Evolutionary conservation across 176 grass and related monocot species (phyloP), one percentile per base, ranked within the genome.

Genomic region (Avena atlantica): DNA sequence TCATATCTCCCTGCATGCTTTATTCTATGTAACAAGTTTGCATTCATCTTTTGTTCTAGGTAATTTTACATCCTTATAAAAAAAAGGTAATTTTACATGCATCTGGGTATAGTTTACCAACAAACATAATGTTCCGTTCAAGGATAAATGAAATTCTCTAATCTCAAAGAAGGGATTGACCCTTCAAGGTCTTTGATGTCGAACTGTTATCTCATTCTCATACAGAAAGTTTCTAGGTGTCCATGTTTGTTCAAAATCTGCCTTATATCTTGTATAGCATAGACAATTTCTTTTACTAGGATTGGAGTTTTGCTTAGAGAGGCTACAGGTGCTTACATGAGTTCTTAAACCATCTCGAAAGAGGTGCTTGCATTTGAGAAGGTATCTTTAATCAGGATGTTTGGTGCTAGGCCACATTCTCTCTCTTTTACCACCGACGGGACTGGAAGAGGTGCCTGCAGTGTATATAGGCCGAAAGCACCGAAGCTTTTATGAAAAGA

Each of bases 51-150:
- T 74, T 50, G 50, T 51, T 2, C 19, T 51, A 34, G 31, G 31
- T 34, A 34, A 34, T 34, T 34, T 34, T 34, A 34, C 31, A 34
- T 34, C 31, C 31, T 34, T 34, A 34, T 34, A 3, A 34, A 34
- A 34, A 34, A 34, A 34, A 25, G 45, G 21, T 45, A 74, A 51
- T 49, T 25, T 51, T 76, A 23, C 49, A 55, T 55, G 25, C 49
- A 53, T 55, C 13, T 76, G 74, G 74, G 74, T 76, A 52, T 55
- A 76, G 74, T 16, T 55, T 55, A 14, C 24, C 3, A 19, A 17
- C 49, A 55, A 55, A 17, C 14, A 68, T 29, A 76, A 76, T 76
- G 51, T 76, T 55, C 50, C 8, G 15, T 55, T 76, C 14, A 76
- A 55, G 24, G 74, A 76, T 29, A 11, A 53, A 76, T 55, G 15